Conservation (phyloP, 2,329 filamentous ascomycete genomes). For the Cercospora zeae-maydis region DNA sequence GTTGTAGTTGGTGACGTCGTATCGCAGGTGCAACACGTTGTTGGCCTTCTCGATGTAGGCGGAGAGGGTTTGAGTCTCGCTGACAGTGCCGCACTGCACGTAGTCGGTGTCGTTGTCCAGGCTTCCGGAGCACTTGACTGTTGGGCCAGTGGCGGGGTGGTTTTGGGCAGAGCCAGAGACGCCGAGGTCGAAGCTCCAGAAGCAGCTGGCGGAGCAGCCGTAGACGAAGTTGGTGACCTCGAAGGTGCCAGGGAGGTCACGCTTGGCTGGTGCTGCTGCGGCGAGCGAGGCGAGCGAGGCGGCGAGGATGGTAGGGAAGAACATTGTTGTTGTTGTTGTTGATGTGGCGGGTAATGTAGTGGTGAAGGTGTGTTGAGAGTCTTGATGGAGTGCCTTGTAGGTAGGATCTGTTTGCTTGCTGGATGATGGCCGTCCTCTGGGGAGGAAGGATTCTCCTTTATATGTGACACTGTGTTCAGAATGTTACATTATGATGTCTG, state of each 20-base stretch:
- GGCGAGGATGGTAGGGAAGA: slow-evolving; percentile 21
- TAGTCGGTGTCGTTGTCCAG: slow-evolving; percentile 23
- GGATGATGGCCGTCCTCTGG: background rate
- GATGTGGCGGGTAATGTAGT: background rate
- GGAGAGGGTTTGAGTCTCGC: slow-evolving; percentile 16
- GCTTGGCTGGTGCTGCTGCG: slow-evolving; percentile 14
- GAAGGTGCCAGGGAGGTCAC: slow-evolving; percentile 18
- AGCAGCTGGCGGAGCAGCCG: slow-evolving; percentile 27
- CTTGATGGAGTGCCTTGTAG: background rate
- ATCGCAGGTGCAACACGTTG: slow-evolving; percentile 24
- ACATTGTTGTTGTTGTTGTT: slow-evolving; percentile 21
- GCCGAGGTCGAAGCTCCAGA: slow-evolving; percentile 25
- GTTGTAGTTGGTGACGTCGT: slow-evolving; percentile 14
- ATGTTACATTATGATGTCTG: background rate
- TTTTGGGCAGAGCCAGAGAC: slow-evolving; percentile 17
- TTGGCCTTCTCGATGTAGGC: slow-evolving; percentile 26
- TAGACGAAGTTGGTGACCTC: slow-evolving; percentile 28
- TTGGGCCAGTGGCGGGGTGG: slow-evolving; percentile 19
- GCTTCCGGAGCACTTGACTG: slow-evolving; percentile 21
- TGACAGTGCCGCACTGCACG: slow-evolving; percentile 23
- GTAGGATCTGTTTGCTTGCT: background rate
- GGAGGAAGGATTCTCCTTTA: background rate
- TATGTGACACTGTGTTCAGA: background rate
- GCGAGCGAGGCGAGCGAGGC: slow-evolving; percentile 22
- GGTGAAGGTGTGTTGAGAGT: background rate